Evolutionary conservation across 2,329 filamentous ascomycete species (phyloP).

Genomic region (Ceratocystis variospora): DNA sequence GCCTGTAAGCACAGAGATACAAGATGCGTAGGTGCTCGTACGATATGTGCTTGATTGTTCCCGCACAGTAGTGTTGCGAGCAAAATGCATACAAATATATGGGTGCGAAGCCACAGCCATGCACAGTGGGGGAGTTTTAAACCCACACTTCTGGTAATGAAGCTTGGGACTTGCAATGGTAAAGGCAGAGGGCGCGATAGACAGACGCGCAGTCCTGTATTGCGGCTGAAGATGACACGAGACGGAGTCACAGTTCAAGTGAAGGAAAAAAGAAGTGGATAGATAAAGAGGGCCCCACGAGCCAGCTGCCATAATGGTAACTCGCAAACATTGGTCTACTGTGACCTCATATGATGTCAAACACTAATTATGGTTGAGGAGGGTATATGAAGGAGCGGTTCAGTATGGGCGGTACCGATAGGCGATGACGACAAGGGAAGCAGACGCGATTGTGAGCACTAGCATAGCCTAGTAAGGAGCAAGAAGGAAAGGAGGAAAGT

Average conservation of each 20-base stretch:
- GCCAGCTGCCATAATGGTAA: neutral
- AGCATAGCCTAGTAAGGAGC: neutral
- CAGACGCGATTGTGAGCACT: neutral
- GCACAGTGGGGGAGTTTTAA: neutral
- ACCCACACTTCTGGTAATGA: neutral
- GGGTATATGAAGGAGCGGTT: neutral
- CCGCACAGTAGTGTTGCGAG: neutral
- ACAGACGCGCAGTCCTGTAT: neutral
- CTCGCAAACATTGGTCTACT: neutral
- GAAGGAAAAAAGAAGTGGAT: neutral
- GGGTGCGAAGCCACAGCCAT: neutral
- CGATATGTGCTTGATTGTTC: neutral
- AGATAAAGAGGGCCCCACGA: neutral
- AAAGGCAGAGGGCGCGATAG: neutral
- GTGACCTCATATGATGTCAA: constrained; percentile 8
- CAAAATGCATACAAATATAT: neutral
- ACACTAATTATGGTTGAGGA: neutral
- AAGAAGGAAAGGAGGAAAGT: neutral
- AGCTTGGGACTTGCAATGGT: neutral
- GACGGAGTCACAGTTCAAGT: neutral
- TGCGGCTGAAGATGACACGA: neutral
- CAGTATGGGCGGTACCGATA: neutral
- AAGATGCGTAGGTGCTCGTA: neutral
- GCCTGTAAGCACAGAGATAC: neutral
- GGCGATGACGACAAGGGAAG: neutral